phyloP scores from a whole-genome alignment of 2,329 filamentous ascomycete genomes.

The Davidsoniella neocaledoniae region DNA sequence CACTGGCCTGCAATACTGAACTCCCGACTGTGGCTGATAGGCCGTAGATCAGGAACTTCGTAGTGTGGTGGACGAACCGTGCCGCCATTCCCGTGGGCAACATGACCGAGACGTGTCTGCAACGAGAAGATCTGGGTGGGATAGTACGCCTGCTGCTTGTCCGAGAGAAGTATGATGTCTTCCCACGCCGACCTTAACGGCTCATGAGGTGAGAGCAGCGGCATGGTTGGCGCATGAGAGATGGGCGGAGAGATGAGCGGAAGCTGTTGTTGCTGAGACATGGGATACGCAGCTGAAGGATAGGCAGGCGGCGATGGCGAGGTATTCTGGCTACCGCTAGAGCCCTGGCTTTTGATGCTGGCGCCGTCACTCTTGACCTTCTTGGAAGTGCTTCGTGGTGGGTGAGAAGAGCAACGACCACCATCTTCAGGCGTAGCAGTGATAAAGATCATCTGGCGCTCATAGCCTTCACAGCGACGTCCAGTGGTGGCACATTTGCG shows the following conservation, averaged over 20 bases:
- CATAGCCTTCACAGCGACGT: slow-evolving; percentile 43
- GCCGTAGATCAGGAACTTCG: slow-evolving; percentile 22
- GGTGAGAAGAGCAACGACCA: slow-evolving; percentile 40
- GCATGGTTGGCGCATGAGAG: slow-evolving; percentile 1
- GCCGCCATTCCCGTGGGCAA: neutral
- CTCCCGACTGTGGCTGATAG: slow-evolving; percentile 20
- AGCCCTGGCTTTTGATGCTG: slow-evolving; percentile 18
- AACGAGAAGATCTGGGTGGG: slow-evolving; percentile 28
- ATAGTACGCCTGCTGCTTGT: slow-evolving; percentile 21
- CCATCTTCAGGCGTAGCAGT: slow-evolving; percentile 37
- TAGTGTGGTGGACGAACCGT: slow-evolving; percentile 20
- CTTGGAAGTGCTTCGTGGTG: slow-evolving; percentile 24
- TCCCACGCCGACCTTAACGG: slow-evolving; percentile 35
- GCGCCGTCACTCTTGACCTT: slow-evolving; percentile 15
- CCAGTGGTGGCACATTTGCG: slow-evolving; percentile 42
- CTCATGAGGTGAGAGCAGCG: slow-evolving; percentile 15
- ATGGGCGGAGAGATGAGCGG: slow-evolving; percentile 3
- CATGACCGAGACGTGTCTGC: slow-evolving; percentile 22
- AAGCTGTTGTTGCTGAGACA: slow-evolving; percentile 3
- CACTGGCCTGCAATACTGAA: slow-evolving; percentile 29
- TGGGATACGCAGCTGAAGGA: neutral
- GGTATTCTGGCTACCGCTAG: slow-evolving; percentile 14
- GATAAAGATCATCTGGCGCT: slow-evolving; percentile 46
- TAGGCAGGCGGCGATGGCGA: slow-evolving; percentile 4
- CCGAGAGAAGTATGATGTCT: slow-evolving; percentile 27